Conservation (phyloP, 139 green algal species). For the Yamagishiella unicocca region DNA sequence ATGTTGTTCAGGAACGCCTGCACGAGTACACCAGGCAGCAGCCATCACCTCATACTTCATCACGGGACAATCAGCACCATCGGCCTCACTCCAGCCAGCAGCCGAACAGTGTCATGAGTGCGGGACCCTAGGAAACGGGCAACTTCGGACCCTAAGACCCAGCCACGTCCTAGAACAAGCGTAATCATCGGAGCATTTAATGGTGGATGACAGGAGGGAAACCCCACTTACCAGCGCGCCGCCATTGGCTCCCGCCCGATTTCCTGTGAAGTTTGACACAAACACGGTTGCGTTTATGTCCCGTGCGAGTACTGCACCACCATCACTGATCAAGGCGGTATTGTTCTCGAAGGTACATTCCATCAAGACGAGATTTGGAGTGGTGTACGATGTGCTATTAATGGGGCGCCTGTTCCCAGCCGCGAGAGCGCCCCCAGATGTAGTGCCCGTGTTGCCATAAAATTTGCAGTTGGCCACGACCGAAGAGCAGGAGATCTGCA, state of each 20-base stretch:
- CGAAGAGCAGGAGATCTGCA: not conserved
- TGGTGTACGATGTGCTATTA: not conserved
- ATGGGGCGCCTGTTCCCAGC: not conserved
- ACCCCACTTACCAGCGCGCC: constrained; percentile 11
- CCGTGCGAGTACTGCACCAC: constrained; percentile 3
- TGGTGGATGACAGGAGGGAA: not conserved
- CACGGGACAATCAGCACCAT: too few species aligned
- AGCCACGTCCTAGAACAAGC: too few species aligned
- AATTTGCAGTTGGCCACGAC: not conserved
- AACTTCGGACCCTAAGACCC: too few species aligned
- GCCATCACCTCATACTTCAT: too few species aligned
- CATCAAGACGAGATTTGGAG: not conserved
- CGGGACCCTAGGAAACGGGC: too few species aligned
- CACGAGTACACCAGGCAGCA: too few species aligned
- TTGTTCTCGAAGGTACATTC: not conserved
- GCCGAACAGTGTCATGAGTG: too few species aligned
- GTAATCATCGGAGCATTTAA: too few species aligned
- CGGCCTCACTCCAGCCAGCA: too few species aligned
- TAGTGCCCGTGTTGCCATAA: not conserved
- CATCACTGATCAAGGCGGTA: not conserved
- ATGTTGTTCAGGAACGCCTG: constrained; percentile 24
- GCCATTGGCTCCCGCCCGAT: not conserved
- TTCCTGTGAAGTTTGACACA: not conserved
- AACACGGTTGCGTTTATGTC: constrained; percentile 5
- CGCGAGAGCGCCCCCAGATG: not conserved